A percentile compares a stretch with the other conserved stretches of the same genome.
phyloP scores from a whole-genome alignment of 2,329 filamentous ascomycete species.

The Pseudogymnoascus sp. region DNA sequence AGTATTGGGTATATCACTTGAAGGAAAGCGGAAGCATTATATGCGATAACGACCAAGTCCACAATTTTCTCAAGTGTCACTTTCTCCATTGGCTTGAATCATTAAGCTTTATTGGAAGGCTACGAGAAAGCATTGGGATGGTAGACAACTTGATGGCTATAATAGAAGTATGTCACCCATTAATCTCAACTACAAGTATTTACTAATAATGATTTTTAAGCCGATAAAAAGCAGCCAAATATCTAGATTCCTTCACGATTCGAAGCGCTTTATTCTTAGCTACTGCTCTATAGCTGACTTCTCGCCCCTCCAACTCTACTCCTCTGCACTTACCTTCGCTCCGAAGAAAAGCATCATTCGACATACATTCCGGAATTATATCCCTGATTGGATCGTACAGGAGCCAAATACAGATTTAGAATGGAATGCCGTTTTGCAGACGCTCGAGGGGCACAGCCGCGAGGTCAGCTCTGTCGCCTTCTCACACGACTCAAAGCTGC shows the following conservation, averaged over 20 bases:
- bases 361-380: conserved; percentile 11
- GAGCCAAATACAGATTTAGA: conserved; percentile 8
- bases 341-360: conserved; percentile 24
- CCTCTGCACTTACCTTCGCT: conserved; percentile 26
- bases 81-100: conserved; percentile 17
- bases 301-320: conserved; percentile 29
- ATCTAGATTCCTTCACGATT: conserved; percentile 12
- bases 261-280: conserved; percentile 13
- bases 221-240: neutral
- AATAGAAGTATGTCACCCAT: conserved; percentile 8
- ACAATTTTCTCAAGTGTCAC: conserved; percentile 13
- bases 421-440: conserved; percentile 11
- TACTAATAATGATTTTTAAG: neutral
- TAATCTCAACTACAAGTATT: neutral
- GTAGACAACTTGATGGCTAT: conserved; percentile 13
- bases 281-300: conserved; percentile 19
- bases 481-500: too few relatives aligned
- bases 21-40: neutral
- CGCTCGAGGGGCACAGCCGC: conserved; percentile 11
- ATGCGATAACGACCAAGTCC: neutral
- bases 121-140: conserved; percentile 12
- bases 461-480: too few relatives aligned
- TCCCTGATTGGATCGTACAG: conserved; percentile 11
- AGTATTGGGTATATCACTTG: conserved; percentile 23
- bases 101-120: conserved; percentile 13